These are phyloP conservation scores for Cordia subcordata DNA, from an alignment of 257 asterid genomes.

Conservation along the genomic window DNA sequence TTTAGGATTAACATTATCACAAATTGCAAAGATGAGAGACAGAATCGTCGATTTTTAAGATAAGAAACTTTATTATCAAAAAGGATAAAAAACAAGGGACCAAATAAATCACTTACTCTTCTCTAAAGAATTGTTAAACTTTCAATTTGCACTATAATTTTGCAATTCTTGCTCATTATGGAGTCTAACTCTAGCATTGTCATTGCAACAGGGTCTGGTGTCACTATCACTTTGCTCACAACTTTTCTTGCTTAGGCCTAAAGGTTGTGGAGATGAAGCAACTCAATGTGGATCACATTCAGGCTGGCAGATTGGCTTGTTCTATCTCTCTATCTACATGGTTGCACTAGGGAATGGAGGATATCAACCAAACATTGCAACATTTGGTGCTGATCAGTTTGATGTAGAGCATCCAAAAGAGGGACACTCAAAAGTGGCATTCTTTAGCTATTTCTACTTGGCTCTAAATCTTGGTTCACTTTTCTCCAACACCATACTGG, in stretches of 20 bases:
- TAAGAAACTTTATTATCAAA: no score
- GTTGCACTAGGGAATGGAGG: constrained; percentile 95
- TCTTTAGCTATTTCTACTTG: constrained; percentile 90
- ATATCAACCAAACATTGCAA: constrained; percentile 87
- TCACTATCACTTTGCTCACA: constrained; percentile 62
- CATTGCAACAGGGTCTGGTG: constrained; percentile 54
- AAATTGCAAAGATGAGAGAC: no score
- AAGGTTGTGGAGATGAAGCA: constrained; percentile 67
- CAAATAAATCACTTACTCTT: no score
- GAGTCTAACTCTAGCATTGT: neutral
- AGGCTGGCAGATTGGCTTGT: constrained; percentile 55
- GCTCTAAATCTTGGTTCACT: constrained; percentile 85
- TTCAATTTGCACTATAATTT: no score
- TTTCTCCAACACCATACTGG: constrained; percentile 79
- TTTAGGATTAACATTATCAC: no score
- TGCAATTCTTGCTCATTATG: neutral
- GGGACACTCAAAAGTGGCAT: constrained; percentile 61
- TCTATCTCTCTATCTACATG: constrained; percentile 77
- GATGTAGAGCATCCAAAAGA: constrained; percentile 66
- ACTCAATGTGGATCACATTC: constrained; percentile 48
- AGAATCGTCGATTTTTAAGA: no score
- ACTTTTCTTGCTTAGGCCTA: constrained; percentile 57
- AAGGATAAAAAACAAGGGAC: no score
- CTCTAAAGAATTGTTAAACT: no score
- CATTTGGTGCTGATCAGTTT: constrained; percentile 95